Evolutionary conservation across 108 stramenopile genomes (phyloP).

Genomic region (Craspedostauros australis): DNA sequence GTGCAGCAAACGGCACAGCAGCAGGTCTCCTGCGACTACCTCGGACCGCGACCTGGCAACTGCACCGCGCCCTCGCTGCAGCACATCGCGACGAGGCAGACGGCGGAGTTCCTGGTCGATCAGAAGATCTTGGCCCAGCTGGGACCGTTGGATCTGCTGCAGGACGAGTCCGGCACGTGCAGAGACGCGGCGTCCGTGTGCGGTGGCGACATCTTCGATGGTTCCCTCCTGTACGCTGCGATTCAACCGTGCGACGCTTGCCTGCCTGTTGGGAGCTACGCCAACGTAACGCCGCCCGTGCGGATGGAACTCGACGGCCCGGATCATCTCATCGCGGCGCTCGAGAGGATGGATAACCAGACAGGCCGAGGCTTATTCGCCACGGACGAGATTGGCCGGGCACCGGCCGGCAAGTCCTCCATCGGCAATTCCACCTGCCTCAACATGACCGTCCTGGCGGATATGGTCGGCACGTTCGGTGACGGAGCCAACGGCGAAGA

Average conservation of each 20-base stretch:
- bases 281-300: no score
- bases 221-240: background rate
- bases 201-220: background rate
- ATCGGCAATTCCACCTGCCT: background rate
- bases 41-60: background rate
- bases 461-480: background rate
- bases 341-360: no score
- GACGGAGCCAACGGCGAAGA: background rate
- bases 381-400: background rate
- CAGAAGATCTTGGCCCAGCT: background rate
- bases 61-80: background rate
- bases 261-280: background rate
- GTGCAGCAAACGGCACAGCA: background rate
- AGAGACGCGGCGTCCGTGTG: background rate
- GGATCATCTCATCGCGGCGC: no score
- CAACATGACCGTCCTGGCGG: no score
- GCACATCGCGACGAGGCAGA: background rate
- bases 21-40: background rate
- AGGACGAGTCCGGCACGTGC: background rate
- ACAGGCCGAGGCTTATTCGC: background rate
- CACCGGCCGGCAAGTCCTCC: background rate
- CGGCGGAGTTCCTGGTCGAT: constrained; percentile 1
- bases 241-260: background rate
- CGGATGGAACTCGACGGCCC: no score
- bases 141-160: background rate